Conservation (phyloP, 441 rosid species). For the Melastoma candidum region DNA sequence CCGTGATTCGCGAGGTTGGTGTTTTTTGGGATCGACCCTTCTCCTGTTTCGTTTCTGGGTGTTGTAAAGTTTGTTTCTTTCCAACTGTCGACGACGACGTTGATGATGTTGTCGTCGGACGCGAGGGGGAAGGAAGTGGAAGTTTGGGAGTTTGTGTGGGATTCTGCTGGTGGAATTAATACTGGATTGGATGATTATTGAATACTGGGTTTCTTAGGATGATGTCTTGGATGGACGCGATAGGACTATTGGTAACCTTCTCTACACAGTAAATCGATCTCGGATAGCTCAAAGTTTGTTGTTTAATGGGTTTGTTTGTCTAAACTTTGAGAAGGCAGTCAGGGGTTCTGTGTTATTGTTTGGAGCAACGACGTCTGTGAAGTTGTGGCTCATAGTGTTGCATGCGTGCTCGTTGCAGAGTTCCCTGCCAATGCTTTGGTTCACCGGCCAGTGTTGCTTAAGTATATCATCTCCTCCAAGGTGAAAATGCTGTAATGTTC, state of each 20-base stretch:
- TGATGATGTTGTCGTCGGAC: too few relatives aligned
- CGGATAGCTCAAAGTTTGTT: background rate
- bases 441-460: constrained; percentile 69
- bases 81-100: background rate
- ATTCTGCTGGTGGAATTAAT: too few relatives aligned
- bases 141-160: too few relatives aligned
- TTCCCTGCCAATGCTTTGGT: constrained; percentile 70
- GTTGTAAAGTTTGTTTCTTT: background rate
- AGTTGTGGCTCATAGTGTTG: background rate
- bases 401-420: constrained; percentile 28
- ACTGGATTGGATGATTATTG: too few relatives aligned
- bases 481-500: constrained; percentile 42
- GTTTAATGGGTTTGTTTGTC: background rate
- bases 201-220: constrained; percentile 35
- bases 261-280: constrained; percentile 48
- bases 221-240: constrained; percentile 70
- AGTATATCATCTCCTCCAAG: constrained; percentile 52
- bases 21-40: background rate
- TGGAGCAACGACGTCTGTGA: too few relatives aligned
- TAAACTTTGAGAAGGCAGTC: too few relatives aligned
- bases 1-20: constrained; percentile 73
- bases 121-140: too few relatives aligned
- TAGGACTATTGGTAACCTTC: constrained; percentile 63
- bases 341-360: too few relatives aligned
- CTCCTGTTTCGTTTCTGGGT: constrained; percentile 1